phyloP scores from a whole-genome alignment of 1,284 basidiomycete genomes.

The Sphaerobolus stellatus region DNA sequence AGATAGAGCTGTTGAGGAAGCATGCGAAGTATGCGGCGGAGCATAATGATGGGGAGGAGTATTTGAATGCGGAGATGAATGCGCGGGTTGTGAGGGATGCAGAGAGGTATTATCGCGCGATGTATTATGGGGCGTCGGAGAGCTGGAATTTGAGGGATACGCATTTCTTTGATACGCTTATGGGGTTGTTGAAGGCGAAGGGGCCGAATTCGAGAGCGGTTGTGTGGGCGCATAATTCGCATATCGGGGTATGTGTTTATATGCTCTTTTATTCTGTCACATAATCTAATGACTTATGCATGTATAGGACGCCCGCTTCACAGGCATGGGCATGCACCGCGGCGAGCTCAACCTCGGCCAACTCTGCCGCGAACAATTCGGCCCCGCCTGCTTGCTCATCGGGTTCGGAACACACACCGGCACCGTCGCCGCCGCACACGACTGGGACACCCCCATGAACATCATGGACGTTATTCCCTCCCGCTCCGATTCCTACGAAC shows the following conservation, averaged over 20 bases:
- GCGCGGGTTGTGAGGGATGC: constrained; percentile 28
- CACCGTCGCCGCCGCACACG: constrained; percentile 28
- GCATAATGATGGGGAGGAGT: constrained; percentile 22
- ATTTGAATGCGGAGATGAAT: constrained; percentile 32
- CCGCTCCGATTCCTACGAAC: constrained; percentile 24
- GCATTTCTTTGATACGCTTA: constrained; percentile 27
- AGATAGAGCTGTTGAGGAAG: constrained; percentile 22
- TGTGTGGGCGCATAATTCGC: constrained; percentile 32
- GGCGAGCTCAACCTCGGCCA: constrained; percentile 32
- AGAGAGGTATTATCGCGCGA: constrained; percentile 31
- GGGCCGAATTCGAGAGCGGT: constrained; percentile 18
- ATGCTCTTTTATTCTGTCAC: background rate
- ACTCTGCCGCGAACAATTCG: constrained; percentile 29
- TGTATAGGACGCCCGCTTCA: constrained; percentile 24
- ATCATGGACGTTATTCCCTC: constrained; percentile 26
- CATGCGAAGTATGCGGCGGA: constrained; percentile 23
- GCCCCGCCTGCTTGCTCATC: constrained; percentile 28
- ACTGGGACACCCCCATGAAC: constrained; percentile 30
- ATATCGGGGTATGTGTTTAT: constrained; percentile 19
- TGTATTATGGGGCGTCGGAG: constrained; percentile 24
- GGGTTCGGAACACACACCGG: constrained; percentile 28
- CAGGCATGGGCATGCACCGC: constrained; percentile 29
- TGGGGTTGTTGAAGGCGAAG: constrained; percentile 21
- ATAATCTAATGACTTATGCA: background rate
- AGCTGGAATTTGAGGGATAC: constrained; percentile 31